Percentiles rank a stretch among this genome's conserved stretches.
phyloP scores from a whole-genome alignment of 2,329 filamentous ascomycete species.

The Diaporthe amygdali region DNA sequence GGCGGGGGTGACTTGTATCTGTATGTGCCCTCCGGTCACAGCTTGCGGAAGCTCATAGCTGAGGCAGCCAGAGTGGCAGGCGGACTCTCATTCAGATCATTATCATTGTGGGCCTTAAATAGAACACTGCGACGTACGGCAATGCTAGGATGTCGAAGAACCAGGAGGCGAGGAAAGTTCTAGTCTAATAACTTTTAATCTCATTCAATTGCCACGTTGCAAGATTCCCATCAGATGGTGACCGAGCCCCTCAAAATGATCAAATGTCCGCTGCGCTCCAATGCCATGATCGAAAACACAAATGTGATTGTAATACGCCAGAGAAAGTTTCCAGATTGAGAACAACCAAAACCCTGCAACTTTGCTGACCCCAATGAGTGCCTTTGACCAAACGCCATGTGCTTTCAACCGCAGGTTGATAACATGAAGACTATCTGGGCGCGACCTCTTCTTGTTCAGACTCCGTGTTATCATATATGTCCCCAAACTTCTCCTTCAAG shows the following conservation, averaged over 20 bases:
- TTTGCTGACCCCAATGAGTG: too few relatives aligned
- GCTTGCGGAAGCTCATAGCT: background rate
- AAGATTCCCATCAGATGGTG: background rate
- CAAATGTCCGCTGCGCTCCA: too few relatives aligned
- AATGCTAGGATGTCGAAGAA: background rate
- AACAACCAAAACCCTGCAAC: background rate
- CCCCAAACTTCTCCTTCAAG: conserved; percentile 39
- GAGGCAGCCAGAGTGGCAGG: too few relatives aligned
- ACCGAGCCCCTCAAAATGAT: background rate
- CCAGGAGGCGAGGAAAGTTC: background rate
- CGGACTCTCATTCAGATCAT: background rate
- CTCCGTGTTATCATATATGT: conserved; percentile 16
- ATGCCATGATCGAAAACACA: background rate
- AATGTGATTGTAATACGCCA: too few relatives aligned
- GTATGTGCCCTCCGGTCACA: background rate
- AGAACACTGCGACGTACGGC: background rate
- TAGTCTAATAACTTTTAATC: background rate
- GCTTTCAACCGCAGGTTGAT: background rate
- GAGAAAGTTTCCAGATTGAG: background rate
- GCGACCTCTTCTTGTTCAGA: background rate
- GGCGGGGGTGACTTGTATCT: background rate
- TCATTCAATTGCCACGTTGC: background rate
- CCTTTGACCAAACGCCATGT: background rate
- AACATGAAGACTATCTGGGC: background rate
- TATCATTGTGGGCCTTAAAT: background rate